Conservation (phyloP, 1,139 yeast genomes). For the Hyphopichia buzzinii region DNA sequence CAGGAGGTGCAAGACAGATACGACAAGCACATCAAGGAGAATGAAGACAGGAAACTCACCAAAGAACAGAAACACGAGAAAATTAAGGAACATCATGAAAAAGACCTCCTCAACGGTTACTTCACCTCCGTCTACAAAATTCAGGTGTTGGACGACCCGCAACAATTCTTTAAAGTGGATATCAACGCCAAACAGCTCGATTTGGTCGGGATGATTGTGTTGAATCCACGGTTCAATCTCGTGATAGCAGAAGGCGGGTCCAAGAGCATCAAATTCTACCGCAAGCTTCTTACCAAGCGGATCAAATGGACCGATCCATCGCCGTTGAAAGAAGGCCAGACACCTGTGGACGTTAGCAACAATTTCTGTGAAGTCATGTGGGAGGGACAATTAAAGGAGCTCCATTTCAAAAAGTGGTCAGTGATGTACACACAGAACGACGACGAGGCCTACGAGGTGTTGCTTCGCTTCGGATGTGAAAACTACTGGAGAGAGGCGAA, state of each 20-base stretch:
- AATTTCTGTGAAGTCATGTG: slow-evolving; percentile 62
- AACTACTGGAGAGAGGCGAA: slow-evolving; percentile 62
- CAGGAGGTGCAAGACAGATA: slow-evolving; percentile 66
- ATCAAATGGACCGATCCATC: slow-evolving; percentile 66
- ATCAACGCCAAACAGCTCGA: slow-evolving; percentile 74
- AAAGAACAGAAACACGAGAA: slow-evolving; percentile 57
- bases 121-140: slow-evolving; percentile 61
- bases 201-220: slow-evolving; percentile 56
- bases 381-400: slow-evolving; percentile 67
- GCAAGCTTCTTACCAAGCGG: slow-evolving; percentile 57
- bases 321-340: slow-evolving; percentile 20
- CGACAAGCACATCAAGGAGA: slow-evolving; percentile 57
- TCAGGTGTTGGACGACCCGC: slow-evolving; percentile 54
- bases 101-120: slow-evolving; percentile 47
- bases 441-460: slow-evolving; percentile 51
- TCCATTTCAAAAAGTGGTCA: slow-evolving; percentile 63
- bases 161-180: slow-evolving; percentile 71
- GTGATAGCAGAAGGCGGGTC: slow-evolving; percentile 74
- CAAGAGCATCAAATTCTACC: slow-evolving; percentile 59
- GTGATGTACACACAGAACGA: slow-evolving; percentile 49
- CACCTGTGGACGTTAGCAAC: slow-evolving; percentile 33
- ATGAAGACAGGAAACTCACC: slow-evolving; percentile 60
- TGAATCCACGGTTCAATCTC: slow-evolving; percentile 48
- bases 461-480: slow-evolving; percentile 52
- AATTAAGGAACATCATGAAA: slow-evolving; percentile 43